Evolutionary conservation across 345 rosid species (phyloP), one percentile per base, ranked within the genome.

Genomic region (Brassica carinata): DNA sequence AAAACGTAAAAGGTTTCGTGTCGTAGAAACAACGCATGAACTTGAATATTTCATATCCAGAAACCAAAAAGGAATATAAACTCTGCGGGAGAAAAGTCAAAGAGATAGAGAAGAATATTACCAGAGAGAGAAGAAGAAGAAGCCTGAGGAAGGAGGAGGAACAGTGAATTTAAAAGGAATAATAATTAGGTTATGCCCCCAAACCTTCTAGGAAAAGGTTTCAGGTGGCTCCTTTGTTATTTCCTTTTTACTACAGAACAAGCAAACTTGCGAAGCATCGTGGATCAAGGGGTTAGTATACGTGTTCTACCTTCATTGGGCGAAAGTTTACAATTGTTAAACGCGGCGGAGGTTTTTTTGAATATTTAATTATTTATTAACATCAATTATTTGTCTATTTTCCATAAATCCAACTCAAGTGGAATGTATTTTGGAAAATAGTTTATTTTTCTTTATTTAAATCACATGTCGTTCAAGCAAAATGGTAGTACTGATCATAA

Each of bases 181-280:
- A 40, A 53, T 7, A 27, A 29, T 34, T 40, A 26, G 55, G 67
- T 23, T 8, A 10, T 67, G 13, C 40, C 4, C 40, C 4, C 75
- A 63, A 77, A 70, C 40, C 75, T 40, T 33, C 70, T 14, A 8
- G 76, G 81, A 71, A 55, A 71, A 78, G 67, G 72, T 55, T 77
- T 78, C 67, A 17, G 9, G 68, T 74, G 65, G 73, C 73, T 15
- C 51, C 38, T 7, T 15, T 53, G 43, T 69, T 27, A 14, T 69
- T 11, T 11, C 58, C 58, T 2, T 79, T 58, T 71, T 27, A n/a
- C 0, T 61, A 26, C 14, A 23, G 5, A 61, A 29, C 30, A 29
- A 31, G 11, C 30, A 72, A 71, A 71, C 38, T 7, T 67, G 34
- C 3, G 57, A 77, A 77, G 81, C 65, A 51, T 64, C 81, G 81